Base-by-base conservation (phyloP, 805 yeast species). In the Jamesozyma spencerorum region DNA sequence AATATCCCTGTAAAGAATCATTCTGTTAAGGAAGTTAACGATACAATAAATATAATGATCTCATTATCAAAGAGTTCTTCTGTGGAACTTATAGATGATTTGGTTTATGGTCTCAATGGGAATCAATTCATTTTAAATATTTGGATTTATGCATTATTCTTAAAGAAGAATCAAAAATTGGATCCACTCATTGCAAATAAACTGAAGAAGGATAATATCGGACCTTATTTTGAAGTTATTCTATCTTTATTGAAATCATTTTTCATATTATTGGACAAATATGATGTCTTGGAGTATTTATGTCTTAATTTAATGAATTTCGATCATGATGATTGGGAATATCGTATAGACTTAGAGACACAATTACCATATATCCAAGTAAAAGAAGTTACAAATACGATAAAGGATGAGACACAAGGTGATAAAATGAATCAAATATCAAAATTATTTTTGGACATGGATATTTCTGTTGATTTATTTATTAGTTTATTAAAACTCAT, bases 31-130 rank as follows among this genome's bases (percentile, higher is more conserved):
- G 68, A 69, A 3, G 55, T 83, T 15, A 81, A 82, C 49, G 79
- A 81, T 55, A 65, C 68, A 4, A 64, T 83, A 18, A 81, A 81
- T 55, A 85, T 81, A 0, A 48, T 81, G n/a, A 57, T 81, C 1
- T 77, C 90, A 0, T 49, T 85, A 8, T 62, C 80, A 0, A 76
- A 76, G 49, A 70, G 68, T 34, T 47, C 68, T 0, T 55, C 65
- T 1, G 43, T 45, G 0, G 66, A 62, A 3, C 51, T 75, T 13
- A 41, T 71, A 7, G 45, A 47, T 14, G 60, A 52, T 11, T 39
- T 75, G 18, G 43, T 51, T 8, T 37, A 28, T 2, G 47, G 46
- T 17, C 19, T 43, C 12, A 51, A 48, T 28, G 42, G 40, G 12
- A 40, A 51, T 7, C 40, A 39, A 20, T 59, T 66, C 35, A 55